Base-by-base conservation (phyloP, 345 rosid species). In the Lumnitzera racemosa region DNA sequence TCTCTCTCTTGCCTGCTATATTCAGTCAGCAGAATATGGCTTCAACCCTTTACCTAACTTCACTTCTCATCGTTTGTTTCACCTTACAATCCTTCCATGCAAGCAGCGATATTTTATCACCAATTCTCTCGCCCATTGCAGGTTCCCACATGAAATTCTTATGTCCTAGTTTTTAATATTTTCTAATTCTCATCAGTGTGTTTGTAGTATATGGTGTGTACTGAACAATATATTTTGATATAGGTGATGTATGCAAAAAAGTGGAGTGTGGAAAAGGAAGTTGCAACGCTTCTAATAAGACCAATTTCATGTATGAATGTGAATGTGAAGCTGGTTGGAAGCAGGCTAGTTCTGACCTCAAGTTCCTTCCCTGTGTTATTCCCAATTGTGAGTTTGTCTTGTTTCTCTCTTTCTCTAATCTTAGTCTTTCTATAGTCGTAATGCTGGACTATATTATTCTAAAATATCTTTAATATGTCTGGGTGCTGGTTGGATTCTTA, bases 351-450 rank as follows among this genome's bases (percentile, higher is more conserved):
- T 54, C 70, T 54, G 1, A 63, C 51, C 70, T 70, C 89, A 79
- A 74, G 58, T 86, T 91, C 74, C 96, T 91, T 61, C 98, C 96
- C 53, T 91, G 98, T 80, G 60, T 86, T 67, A 57, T 73, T 29
- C 96, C 96, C 53, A 81, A 89, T 68, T 91, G 98, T 91, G 67
- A 74, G 64, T 16, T 65, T 67, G 46, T 60, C 66, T 72, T 55
- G 43, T 36, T 36, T 66, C 47, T 54, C 29, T 70, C 50, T 59
- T 60, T 64, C 57, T 63, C 52, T 29, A 46, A 7, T 52, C 17
- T 9, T n/a, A 50, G 20, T 49, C 8, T 49, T 8, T 16, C 0
- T 50, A 16, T 14, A 41, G 13, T 36, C 41, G 24, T 43, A 20
- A 5, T 57, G 41, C 25, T 12, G 47, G 10, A 36, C 1, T 36